These are phyloP conservation scores for Exophiala xenobiotica DNA, from an alignment of 2,329 filamentous ascomycete species.

Conservation along the genomic window DNA sequence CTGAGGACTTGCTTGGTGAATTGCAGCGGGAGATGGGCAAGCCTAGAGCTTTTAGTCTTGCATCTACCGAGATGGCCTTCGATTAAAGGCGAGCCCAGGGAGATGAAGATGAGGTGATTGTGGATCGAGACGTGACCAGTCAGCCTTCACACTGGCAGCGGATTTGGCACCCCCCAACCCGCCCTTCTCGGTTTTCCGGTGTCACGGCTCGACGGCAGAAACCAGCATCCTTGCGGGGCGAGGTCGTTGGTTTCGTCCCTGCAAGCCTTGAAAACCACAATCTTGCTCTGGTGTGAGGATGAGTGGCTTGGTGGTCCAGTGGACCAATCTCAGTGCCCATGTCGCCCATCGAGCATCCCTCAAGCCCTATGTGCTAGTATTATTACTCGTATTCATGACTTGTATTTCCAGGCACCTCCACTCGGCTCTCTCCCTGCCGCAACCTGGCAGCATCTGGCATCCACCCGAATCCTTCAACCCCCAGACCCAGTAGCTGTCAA, in stretches of 20 bases:
- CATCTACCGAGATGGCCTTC: neutral
- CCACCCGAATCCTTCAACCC: too few species aligned
- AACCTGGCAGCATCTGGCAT: too few species aligned
- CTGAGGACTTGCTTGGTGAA: too few species aligned
- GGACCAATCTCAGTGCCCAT: neutral
- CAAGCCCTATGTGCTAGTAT: too few species aligned
- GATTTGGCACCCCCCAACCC: neutral
- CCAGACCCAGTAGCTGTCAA: neutral
- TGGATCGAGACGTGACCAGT: neutral
- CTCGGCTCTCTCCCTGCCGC: too few species aligned
- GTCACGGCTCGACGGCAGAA: neutral
- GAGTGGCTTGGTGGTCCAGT: neutral
- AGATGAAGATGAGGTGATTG: neutral
- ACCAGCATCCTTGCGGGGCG: neutral
- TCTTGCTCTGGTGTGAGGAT: neutral
- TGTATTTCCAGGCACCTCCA: neutral
- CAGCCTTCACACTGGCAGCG: neutral
- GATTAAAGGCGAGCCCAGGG: neutral
- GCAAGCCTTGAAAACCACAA: too few species aligned
- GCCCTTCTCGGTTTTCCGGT: neutral
- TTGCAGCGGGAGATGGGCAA: neutral
- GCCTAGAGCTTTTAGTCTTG: neutral
- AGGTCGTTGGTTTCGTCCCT: too few species aligned
- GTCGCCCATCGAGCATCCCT: constrained; percentile 1
- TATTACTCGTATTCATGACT: too few species aligned